Evolutionary conservation across 495 filamentous ascomycete genomes (phyloP).

Genomic region (Friedmanniomyces simplex): DNA sequence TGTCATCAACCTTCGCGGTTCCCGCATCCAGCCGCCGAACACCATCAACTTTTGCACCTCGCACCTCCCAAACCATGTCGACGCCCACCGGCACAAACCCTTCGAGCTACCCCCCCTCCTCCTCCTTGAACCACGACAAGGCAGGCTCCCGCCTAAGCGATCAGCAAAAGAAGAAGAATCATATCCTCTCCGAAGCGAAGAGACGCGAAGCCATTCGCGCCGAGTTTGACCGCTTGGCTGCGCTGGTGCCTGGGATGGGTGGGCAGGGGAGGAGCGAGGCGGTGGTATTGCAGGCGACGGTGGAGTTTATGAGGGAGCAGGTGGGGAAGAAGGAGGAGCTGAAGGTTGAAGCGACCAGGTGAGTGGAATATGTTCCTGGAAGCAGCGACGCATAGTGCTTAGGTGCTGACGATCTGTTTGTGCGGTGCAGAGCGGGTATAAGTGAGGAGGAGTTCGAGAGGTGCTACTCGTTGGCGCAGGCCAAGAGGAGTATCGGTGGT

Average conservation of each 20-base stretch:
- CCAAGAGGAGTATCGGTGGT: not conserved
- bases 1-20: no score
- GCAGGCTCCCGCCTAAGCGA: conserved; percentile 58
- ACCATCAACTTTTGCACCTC: not conserved
- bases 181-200: conserved; percentile 85
- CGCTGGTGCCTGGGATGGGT: conserved; percentile 69
- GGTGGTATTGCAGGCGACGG: conserved; percentile 65
- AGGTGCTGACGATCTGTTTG: not conserved
- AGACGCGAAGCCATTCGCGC: conserved; percentile 74
- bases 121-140: not conserved
- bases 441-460: conserved; percentile 15
- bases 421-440: not conserved
- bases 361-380: not conserved
- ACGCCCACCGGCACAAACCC: not conserved
- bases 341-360: conserved; percentile 31
- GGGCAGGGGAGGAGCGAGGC: conserved; percentile 81
- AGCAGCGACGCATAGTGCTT: not conserved
- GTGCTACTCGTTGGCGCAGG: not conserved
- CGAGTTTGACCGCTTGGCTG: conserved; percentile 76
- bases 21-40: no score
- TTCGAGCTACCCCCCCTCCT: not conserved
- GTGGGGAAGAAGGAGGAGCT: conserved; percentile 52
- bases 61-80: not conserved
- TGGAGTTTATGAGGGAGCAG: conserved; percentile 58
- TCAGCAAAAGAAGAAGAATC: conserved; percentile 82